phyloP scores from a whole-genome alignment of 2,329 filamentous ascomycete genomes.

The Didymella arachidicola region DNA sequence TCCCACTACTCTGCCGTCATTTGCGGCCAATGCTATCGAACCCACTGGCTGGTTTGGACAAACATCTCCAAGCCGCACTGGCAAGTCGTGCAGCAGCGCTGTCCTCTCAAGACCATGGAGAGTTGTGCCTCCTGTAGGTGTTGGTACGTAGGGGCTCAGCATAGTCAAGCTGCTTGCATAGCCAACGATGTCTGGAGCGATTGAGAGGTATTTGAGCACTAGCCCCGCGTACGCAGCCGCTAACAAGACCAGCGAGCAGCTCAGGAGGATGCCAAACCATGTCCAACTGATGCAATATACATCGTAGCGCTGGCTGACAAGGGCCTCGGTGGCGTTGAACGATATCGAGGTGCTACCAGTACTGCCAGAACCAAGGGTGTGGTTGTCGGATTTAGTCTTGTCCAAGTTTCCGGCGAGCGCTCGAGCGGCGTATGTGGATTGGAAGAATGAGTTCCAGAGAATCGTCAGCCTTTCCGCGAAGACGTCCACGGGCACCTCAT shows the following conservation, averaged over 20 bases:
- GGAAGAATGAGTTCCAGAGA: conserved; percentile 39
- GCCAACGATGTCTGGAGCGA: conserved; percentile 40
- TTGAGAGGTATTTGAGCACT: conserved; percentile 39
- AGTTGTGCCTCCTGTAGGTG: conserved; percentile 36
- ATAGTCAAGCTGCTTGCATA: conserved; percentile 37
- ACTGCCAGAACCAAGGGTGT: neutral
- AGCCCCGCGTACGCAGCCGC: conserved; percentile 37
- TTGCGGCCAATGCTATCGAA: conserved; percentile 37
- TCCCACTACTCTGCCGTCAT: conserved; percentile 28
- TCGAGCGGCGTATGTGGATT: conserved; percentile 37
- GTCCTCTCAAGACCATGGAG: conserved; percentile 37
- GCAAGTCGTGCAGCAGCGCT: conserved; percentile 35
- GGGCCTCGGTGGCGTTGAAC: conserved; percentile 30
- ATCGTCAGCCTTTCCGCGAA: conserved; percentile 37
- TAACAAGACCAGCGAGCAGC: conserved; percentile 35
- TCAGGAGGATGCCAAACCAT: conserved; percentile 36
- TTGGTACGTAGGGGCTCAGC: conserved; percentile 37
- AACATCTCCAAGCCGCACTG: conserved; percentile 41
- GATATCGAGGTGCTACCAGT: conserved; percentile 1
- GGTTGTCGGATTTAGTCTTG: conserved; percentile 26
- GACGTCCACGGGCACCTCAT: conserved; percentile 25
- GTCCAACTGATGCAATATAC: conserved; percentile 37
- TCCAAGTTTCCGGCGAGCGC: conserved; percentile 25
- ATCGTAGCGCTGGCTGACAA: conserved; percentile 10
- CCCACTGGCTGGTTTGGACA: conserved; percentile 38